Evolutionary conservation across 2,329 filamentous ascomycete genomes (phyloP).

Genomic region (Calonectria honghensis): DNA sequence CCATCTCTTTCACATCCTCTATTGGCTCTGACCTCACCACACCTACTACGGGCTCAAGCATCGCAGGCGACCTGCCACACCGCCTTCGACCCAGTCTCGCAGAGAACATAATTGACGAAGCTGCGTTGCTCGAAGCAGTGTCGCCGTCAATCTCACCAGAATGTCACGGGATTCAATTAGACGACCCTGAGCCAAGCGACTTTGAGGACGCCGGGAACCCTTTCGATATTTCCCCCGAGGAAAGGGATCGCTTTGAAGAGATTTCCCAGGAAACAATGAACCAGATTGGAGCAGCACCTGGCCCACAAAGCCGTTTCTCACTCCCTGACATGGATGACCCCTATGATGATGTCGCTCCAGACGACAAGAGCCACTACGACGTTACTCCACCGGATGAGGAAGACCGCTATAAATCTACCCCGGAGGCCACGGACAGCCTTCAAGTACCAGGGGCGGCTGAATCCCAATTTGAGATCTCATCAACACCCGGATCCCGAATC

Average conservation of each 20-base stretch:
- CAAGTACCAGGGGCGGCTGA: slow-evolving; percentile 31
- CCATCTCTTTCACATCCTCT: slow-evolving; percentile 32
- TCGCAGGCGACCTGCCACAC: slow-evolving; percentile 25
- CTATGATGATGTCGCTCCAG: slow-evolving; percentile 8
- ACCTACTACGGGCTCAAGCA: slow-evolving; percentile 38
- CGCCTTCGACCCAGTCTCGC: slow-evolving; percentile 40
- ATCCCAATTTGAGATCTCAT: slow-evolving; percentile 33
- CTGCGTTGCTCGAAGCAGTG: slow-evolving; percentile 40
- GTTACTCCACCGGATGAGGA: not conserved
- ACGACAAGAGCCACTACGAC: slow-evolving; percentile 16
- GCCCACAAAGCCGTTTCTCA: not conserved
- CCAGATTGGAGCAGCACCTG: not conserved
- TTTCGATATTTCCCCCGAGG: slow-evolving; percentile 11
- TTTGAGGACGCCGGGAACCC: slow-evolving; percentile 17
- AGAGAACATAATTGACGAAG: slow-evolving; percentile 12
- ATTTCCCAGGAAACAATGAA: not conserved
- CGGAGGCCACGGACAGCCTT: not conserved
- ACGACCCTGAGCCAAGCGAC: not conserved
- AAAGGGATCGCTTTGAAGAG: not conserved
- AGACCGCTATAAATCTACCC: not conserved
- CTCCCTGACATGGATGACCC: not conserved
- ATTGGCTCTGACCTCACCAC: slow-evolving; percentile 14
- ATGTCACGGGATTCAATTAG: slow-evolving; percentile 33
- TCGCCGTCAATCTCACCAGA: slow-evolving; percentile 42
- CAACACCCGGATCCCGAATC: slow-evolving; percentile 27